Evolutionary conservation across 169 alveolate species (phyloP).

Genomic region (Perkinsus olseni): DNA sequence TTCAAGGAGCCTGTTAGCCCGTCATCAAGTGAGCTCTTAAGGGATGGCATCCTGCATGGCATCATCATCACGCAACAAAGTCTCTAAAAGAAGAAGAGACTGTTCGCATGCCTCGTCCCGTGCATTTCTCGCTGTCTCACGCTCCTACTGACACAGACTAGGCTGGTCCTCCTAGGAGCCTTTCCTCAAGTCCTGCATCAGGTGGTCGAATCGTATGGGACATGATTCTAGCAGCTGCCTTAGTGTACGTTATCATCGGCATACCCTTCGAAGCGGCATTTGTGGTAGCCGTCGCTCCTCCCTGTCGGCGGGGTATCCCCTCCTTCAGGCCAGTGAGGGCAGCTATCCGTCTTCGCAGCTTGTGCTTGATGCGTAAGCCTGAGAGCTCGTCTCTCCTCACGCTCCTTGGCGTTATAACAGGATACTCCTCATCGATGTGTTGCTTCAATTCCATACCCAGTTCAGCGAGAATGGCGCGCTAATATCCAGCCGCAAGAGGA

Average conservation of each 20-base stretch:
- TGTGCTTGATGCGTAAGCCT: neutral
- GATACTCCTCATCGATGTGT: neutral
- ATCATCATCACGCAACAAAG: too few species aligned
- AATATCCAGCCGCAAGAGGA: neutral
- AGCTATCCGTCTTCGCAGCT: neutral
- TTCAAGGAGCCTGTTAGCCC: neutral
- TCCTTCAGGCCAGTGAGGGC: neutral
- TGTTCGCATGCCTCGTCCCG: neutral
- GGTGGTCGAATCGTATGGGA: neutral
- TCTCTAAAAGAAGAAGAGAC: too few species aligned
- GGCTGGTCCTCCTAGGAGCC: too few species aligned
- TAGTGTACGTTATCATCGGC: neutral
- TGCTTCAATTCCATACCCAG: neutral
- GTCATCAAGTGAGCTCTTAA: neutral
- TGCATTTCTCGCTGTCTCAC: too few species aligned
- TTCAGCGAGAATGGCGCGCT: neutral
- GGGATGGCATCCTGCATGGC: too few species aligned
- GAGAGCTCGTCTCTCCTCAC: neutral
- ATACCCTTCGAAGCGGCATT: neutral
- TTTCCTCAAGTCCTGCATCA: too few species aligned
- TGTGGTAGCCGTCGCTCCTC: neutral
- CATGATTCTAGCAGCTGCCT: neutral
- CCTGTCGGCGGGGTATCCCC: neutral
- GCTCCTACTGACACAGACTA: too few species aligned
- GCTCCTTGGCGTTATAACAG: neutral